Evolutionary conservation across 2,329 filamentous ascomycete species (phyloP), one percentile per base, ranked within the genome.

Genomic region (Leptographium lundbergii): DNA sequence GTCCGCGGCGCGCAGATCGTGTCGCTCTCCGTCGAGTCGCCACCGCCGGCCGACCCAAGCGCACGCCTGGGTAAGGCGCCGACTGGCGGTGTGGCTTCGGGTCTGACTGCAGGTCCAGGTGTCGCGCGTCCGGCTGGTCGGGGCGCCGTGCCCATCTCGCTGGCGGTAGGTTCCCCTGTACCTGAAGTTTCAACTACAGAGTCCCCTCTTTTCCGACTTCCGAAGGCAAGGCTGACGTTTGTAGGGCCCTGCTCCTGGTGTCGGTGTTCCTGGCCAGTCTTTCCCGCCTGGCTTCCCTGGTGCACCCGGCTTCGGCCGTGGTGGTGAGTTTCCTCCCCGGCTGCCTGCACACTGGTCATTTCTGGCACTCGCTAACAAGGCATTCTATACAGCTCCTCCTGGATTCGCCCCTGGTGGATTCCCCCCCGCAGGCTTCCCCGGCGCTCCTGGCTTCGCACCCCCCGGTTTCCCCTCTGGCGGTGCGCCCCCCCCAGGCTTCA

Each of bases 1-100:
- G 84, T 99, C 63, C 90, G 94, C 68, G 94, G 94, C 68, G 90
- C 91, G 60, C 88, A 96, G 66, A 94, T 99, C 63, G 89, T 99
- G 63, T 96, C 91, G 25, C 83, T 95, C 62, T 95, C 92, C 10
- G 91, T 96, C 63, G 95, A 99, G 70, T 95, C 92, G 60, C 92
- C 94, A 59, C 94, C 94, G 54, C 92, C 95, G 11, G 89, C 91
- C 67, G 94, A 99, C 69, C 92, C 94, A 58, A 89, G 91, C 66
- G 85, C 92, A 55, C 84, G 94, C 73, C 81, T 99, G 63, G 94
- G 91, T 69, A 87, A 88, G 72, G 83, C 81, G 64, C 84, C 84
- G 34, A 80, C 87, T 36, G 82, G 85, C 61, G 87, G 86, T 60
- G 79, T 82, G 42, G 76, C 87, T 50, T 83, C 87, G 57, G 84